Conservation (phyloP, 176 grass and related monocot species). For the Metroxylon sagu region DNA sequence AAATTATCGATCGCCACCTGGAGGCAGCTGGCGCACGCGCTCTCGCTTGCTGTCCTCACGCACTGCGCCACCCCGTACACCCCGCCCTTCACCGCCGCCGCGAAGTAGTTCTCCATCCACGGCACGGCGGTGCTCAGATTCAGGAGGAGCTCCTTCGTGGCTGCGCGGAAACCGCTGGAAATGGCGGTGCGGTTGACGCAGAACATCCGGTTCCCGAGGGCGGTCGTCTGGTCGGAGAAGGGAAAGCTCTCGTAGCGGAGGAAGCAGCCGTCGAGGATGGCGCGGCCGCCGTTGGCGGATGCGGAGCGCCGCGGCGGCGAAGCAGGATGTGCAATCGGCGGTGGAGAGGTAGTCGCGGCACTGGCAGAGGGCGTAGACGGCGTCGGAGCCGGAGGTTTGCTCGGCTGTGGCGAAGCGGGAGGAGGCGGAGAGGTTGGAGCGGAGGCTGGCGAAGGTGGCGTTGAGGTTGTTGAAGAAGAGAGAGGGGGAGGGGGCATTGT, state of each 20-base stretch:
- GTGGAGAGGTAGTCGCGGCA: conserved; percentile 54
- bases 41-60: conserved; percentile 41
- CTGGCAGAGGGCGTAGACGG: conserved; percentile 55
- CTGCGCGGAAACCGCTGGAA: conserved; percentile 3
- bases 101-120: conserved; percentile 15
- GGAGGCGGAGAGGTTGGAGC: conserved; percentile 46
- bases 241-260: conserved; percentile 57
- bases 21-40: conserved; percentile 42
- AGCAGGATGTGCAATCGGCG: conserved; percentile 44
- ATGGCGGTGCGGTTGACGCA: conserved; percentile 32
- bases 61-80: conserved; percentile 64
- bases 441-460: conserved; percentile 32
- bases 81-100: conserved; percentile 31
- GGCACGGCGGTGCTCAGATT: conserved; percentile 45
- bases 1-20: conserved; percentile 43
- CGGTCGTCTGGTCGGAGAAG: conserved; percentile 55
- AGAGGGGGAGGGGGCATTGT: conserved; percentile 38
- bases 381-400: conserved; percentile 27
- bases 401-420: conserved; percentile 42
- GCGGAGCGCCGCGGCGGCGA: conserved; percentile 32
- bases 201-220: conserved; percentile 33
- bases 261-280: conserved; percentile 67
- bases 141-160: conserved; percentile 26
- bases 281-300: conserved; percentile 62
- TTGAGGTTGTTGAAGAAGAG: conserved; percentile 51